phyloP scores from a whole-genome alignment of 805 yeast genomes.

The Debaryomyces castellii region DNA sequence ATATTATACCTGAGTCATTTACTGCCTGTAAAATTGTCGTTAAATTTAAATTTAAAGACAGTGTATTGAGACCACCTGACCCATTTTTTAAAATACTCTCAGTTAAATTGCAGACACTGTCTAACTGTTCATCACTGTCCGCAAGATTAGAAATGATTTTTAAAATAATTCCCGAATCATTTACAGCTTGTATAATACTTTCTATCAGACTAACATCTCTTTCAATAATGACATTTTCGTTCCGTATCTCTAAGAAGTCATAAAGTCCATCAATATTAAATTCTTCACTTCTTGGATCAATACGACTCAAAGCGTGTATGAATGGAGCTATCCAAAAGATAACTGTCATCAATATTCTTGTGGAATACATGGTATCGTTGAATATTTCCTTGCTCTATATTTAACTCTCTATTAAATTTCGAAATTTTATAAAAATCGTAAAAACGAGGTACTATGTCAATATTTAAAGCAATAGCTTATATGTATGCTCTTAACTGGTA shows the following conservation, averaged over 20 bases:
- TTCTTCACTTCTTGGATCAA: neutral
- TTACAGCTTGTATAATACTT: constrained; percentile 16
- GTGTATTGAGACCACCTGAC: constrained; percentile 10
- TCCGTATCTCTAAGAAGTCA: neutral
- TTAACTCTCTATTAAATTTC: neutral
- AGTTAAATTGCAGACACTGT: constrained; percentile 23
- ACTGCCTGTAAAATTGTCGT: constrained; percentile 20
- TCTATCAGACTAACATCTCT: neutral
- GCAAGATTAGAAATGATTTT: constrained; percentile 31
- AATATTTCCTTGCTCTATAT: neutral
- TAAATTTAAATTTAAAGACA: constrained; percentile 15
- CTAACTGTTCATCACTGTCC: constrained; percentile 25
- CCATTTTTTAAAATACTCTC: constrained; percentile 11
- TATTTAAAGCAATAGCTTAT: neutral
- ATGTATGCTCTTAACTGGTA: neutral
- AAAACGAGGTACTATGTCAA: neutral
- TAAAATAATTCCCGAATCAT: constrained; percentile 23
- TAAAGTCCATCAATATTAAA: neutral
- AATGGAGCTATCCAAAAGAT: neutral
- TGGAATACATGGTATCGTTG: neutral
- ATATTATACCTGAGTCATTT: constrained; percentile 26
- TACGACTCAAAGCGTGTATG: neutral
- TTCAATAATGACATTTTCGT: neutral
- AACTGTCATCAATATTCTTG: neutral
- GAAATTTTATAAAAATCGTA: neutral